Conservation (phyloP, 1,139 yeast genomes). For the Lodderomyces orthopsilosis region DNA sequence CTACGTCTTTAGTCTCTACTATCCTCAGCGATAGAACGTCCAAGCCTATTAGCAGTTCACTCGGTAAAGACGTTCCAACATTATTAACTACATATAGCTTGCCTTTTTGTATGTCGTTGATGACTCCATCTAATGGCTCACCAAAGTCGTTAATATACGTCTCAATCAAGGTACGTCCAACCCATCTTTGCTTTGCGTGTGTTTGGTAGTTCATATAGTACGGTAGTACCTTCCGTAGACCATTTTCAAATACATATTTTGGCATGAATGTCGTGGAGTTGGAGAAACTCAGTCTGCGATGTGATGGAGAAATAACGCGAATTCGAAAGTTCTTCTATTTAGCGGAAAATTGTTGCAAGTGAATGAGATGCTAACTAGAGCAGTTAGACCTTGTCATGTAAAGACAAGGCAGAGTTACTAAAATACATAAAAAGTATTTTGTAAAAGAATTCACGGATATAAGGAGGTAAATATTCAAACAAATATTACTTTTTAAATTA, state of each 20-base stretch:
- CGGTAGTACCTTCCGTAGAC: slow-evolving; percentile 46
- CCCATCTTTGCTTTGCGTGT: slow-evolving; percentile 50
- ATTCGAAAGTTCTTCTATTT: no score
- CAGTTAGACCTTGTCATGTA: no score
- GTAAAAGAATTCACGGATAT: no score
- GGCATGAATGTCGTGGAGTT: not conserved
- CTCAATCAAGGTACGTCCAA: slow-evolving; percentile 40
- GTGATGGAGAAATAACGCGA: no score
- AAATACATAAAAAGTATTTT: no score
- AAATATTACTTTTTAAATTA: no score
- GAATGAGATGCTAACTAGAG: no score
- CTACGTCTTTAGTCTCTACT: slow-evolving; percentile 47
- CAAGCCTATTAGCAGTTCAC: slow-evolving; percentile 23
- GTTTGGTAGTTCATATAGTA: slow-evolving; percentile 40
- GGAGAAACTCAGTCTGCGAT: no score
- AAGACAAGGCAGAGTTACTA: no score
- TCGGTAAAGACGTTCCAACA: slow-evolving; percentile 8
- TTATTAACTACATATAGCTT: slow-evolving; percentile 26
- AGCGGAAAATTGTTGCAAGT: no score
- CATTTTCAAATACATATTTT: slow-evolving; percentile 29
- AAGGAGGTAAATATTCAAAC: no score
- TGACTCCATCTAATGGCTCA: slow-evolving; percentile 24
- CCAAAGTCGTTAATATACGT: slow-evolving; percentile 46
- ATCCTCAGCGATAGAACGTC: slow-evolving; percentile 19
- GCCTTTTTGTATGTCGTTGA: slow-evolving; percentile 24